Evolutionary conservation across 2,329 filamentous ascomycete species (phyloP).

Genomic region (Gyromitra esculenta): DNA sequence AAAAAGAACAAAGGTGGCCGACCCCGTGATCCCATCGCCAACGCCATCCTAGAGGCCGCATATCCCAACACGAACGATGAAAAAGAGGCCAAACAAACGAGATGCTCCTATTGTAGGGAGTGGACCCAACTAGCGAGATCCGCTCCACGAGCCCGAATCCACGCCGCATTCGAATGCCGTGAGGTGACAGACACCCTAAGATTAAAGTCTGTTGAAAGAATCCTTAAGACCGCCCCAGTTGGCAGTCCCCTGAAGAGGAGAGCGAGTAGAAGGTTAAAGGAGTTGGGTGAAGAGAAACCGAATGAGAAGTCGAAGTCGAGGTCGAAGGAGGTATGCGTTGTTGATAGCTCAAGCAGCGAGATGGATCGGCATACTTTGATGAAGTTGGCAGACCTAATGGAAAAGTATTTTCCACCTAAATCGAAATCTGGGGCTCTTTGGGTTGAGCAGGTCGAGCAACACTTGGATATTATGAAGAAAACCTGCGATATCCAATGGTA

Average conservation of each 20-base stretch:
- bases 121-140: neutral
- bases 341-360: neutral
- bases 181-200: neutral
- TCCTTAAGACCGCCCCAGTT: neutral
- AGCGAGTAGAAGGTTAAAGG: neutral
- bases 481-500: neutral
- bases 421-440: neutral
- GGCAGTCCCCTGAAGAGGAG: neutral
- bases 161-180: neutral
- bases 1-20: conserved; percentile 1
- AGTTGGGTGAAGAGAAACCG: neutral
- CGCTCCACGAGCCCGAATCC: neutral
- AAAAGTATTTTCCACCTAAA: neutral
- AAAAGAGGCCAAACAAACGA: neutral
- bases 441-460: neutral
- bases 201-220: neutral
- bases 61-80: neutral
- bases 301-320: neutral
- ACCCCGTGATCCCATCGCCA: neutral
- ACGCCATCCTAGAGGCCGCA: neutral
- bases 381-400: neutral
- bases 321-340: neutral
- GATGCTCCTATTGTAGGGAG: neutral
- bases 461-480: neutral
- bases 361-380: neutral